A percentile compares a stretch with the other conserved stretches of the same genome.
These are phyloP conservation scores for Agaricales sp. DNA, from an alignment of 1,284 basidiomycete species.

Conservation along the genomic window DNA sequence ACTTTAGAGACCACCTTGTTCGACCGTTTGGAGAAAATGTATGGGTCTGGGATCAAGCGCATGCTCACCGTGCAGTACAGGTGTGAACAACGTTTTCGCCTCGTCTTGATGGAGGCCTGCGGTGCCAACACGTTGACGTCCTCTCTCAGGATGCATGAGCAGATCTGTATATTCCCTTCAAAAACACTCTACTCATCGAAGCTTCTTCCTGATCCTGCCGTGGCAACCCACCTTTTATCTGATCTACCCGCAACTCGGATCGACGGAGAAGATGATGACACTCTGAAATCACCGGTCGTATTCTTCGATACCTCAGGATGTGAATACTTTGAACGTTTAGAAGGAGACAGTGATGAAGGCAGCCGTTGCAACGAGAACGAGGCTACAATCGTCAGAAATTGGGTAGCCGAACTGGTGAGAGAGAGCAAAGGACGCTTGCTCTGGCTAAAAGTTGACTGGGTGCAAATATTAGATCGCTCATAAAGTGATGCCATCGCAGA, in stretches of 20 bases:
- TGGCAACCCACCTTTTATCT: constrained; percentile 59
- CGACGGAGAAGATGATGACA: constrained; percentile 59
- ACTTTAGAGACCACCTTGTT: constrained; percentile 88
- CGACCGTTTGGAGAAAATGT: constrained; percentile 81
- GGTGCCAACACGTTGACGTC: constrained; percentile 6
- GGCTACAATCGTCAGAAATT: constrained; percentile 71
- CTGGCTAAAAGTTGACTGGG: not conserved
- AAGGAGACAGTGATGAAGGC: constrained; percentile 67
- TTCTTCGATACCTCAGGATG: constrained; percentile 94
- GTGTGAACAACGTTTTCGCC: constrained; percentile 27
- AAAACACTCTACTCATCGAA: constrained; percentile 69
- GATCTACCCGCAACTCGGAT: constrained; percentile 52
- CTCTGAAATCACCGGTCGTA: constrained; percentile 69
- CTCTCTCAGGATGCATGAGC: constrained; percentile 78
- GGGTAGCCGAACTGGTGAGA: constrained; percentile 74
- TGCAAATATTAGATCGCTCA: constrained; percentile 46
- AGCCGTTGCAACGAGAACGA: constrained; percentile 93
- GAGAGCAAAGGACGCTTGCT: constrained; percentile 9
- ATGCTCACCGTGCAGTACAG: constrained; percentile 85
- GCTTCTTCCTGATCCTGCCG: constrained; percentile 64
- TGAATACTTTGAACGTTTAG: constrained; percentile 77
- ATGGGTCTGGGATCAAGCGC: constrained; percentile 74
- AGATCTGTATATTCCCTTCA: constrained; percentile 86
- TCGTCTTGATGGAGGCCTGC: not conserved
- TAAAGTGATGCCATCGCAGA: constrained; percentile 65